phyloP scores from a whole-genome alignment of 805 yeast genomes.

The Schwanniomyces vanrijiae region DNA sequence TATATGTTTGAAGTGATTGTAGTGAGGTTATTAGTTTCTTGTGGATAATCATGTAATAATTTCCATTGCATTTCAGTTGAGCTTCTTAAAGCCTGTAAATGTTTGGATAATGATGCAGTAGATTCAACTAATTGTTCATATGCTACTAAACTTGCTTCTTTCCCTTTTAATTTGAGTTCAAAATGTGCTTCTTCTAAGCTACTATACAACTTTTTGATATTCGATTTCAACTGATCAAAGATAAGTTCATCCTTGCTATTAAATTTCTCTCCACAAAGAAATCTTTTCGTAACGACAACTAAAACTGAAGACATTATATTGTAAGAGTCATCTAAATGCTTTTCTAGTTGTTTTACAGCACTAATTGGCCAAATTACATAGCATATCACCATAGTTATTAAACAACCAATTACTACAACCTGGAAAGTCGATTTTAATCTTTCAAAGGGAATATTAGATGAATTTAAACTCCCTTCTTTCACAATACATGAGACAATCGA shows the following conservation, averaged over 20 bases:
- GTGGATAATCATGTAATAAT: slow-evolving; percentile 36
- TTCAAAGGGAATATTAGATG: slow-evolving; percentile 54
- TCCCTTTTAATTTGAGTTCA: slow-evolving; percentile 57
- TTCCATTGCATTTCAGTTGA: slow-evolving; percentile 69
- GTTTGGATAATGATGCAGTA: slow-evolving; percentile 51
- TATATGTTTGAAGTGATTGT: slow-evolving; percentile 19
- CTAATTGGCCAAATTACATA: slow-evolving; percentile 63
- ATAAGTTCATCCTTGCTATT: slow-evolving; percentile 38
- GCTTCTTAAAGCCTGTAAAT: slow-evolving; percentile 64
- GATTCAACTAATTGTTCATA: slow-evolving; percentile 50
- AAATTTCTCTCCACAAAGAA: slow-evolving; percentile 48
- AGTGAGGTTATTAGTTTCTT: slow-evolving; percentile 10
- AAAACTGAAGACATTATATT: slow-evolving; percentile 51
- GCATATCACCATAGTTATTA: slow-evolving; percentile 59
- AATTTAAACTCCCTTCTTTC: slow-evolving; percentile 68
- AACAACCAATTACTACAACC: slow-evolving; percentile 62
- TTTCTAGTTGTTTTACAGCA: slow-evolving; percentile 49
- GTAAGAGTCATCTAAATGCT: slow-evolving; percentile 49
- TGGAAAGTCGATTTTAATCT: slow-evolving; percentile 53
- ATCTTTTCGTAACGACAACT: slow-evolving; percentile 45
- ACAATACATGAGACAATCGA: slow-evolving; percentile 68
- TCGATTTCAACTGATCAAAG: slow-evolving; percentile 37
- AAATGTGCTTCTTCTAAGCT: slow-evolving; percentile 58
- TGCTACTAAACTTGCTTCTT: slow-evolving; percentile 50
- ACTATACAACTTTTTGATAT: slow-evolving; percentile 37